These are phyloP conservation scores for Stromatinia cepivora DNA, from an alignment of 2,329 filamentous ascomycete genomes.

Conservation along the genomic window DNA sequence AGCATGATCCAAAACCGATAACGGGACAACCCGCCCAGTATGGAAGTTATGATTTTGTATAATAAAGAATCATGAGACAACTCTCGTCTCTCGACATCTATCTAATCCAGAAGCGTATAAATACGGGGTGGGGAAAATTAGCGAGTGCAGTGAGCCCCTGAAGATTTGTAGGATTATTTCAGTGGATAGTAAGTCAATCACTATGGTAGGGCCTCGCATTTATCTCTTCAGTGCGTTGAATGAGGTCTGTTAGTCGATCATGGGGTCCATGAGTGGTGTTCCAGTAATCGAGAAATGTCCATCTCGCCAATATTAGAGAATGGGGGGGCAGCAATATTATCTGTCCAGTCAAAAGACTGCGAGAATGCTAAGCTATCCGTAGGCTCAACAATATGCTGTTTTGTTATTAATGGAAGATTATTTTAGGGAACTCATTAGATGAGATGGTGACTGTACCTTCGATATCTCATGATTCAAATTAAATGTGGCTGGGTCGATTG, in stretches of 20 bases:
- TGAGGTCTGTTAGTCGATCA: not conserved
- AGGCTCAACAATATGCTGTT: constrained; percentile 28
- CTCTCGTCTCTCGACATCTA: not conserved
- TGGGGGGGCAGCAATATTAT: constrained; percentile 45
- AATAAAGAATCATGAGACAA: not conserved
- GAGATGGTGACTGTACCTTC: constrained; percentile 32
- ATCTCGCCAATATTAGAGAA: constrained; percentile 54
- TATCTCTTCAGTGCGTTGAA: not conserved
- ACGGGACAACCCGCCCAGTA: not conserved
- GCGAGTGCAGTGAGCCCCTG: not conserved
- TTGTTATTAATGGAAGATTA: constrained; percentile 28
- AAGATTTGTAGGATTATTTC: not conserved
- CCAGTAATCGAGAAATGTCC: constrained; percentile 57
- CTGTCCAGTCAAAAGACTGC: constrained; percentile 49
- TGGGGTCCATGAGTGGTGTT: not conserved
- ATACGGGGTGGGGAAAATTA: not conserved
- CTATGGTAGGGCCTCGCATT: not conserved
- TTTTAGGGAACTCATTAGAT: constrained; percentile 29
- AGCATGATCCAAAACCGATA: not conserved
- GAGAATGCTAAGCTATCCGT: constrained; percentile 43
- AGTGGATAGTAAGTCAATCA: not conserved
- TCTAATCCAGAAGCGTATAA: not conserved
- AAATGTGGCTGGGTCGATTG: constrained; percentile 16
- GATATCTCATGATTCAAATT: constrained; percentile 34
- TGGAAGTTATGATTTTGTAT: not conserved